Percentiles rank a stretch among this genome's conserved stretches.
phyloP scores from a whole-genome alignment of 495 filamentous ascomycete species.

The Clavariopsis aquatica region DNA sequence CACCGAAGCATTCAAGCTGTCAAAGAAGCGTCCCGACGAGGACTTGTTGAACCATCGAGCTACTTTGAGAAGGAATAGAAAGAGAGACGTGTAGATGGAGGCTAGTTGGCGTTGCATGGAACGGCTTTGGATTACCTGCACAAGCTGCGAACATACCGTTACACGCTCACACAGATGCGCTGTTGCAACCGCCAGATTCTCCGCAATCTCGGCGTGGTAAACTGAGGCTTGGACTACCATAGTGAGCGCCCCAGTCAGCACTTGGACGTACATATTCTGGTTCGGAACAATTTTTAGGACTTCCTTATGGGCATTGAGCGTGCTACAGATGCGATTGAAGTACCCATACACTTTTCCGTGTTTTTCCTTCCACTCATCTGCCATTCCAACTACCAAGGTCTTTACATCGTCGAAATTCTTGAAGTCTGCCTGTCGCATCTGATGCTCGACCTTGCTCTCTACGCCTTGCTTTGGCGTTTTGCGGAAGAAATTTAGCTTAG shows the following conservation, averaged over 20 bases:
- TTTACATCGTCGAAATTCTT: constrained; percentile 3
- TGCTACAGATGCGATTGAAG: not conserved
- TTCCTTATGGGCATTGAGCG: constrained; percentile 4
- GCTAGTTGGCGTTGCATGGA: constrained; percentile 8
- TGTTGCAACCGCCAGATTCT: constrained; percentile 2
- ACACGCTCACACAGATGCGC: constrained; percentile 5
- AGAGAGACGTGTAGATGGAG: not conserved
- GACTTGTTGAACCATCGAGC: constrained; percentile 8
- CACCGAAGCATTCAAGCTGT: constrained; percentile 4
- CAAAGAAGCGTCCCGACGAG: not conserved
- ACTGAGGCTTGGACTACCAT: constrained; percentile 7
- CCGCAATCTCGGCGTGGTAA: constrained; percentile 11
- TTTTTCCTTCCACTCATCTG: constrained; percentile 8
- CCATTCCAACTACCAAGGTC: not conserved
- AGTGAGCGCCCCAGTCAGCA: not conserved
- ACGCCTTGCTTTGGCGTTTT: not conserved
- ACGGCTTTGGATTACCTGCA: constrained; percentile 1
- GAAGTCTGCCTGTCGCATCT: not conserved
- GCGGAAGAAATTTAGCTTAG: not conserved
- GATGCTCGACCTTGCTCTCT: not conserved
- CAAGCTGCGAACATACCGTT: constrained; percentile 1
- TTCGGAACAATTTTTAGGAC: constrained; percentile 2
- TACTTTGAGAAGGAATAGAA: constrained; percentile 1
- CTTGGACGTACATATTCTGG: constrained; percentile 1
- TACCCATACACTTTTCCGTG: constrained; percentile 2